phyloP scores from a whole-genome alignment of 148 eudicot species.

The Euryodendron excelsum region DNA sequence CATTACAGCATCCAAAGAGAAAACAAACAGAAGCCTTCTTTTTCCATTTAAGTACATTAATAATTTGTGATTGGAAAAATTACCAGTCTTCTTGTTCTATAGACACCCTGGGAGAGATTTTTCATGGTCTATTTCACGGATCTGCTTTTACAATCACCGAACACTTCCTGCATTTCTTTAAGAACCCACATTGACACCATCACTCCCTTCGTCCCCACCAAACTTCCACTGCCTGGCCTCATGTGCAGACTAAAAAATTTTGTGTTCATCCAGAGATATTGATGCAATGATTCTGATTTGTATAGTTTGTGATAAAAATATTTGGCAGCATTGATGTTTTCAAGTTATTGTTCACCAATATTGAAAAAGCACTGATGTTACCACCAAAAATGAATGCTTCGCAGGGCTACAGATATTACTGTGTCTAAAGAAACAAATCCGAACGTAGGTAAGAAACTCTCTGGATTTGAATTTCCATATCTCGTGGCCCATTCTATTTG shows the following conservation, averaged over 20 bases:
- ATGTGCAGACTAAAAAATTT: not conserved
- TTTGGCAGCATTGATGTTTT: not conserved
- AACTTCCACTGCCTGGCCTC: not conserved
- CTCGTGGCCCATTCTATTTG: not conserved
- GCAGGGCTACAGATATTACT: slow-evolving; percentile 32
- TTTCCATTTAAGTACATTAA: not conserved
- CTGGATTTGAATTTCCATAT: slow-evolving; percentile 4
- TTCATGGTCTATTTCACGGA: not conserved
- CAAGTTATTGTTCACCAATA: not conserved
- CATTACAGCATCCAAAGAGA: not conserved
- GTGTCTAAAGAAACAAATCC: slow-evolving; percentile 28
- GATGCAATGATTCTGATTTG: not conserved
- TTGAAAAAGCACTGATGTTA: not conserved
- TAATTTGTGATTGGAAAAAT: not conserved
- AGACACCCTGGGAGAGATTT: not conserved
- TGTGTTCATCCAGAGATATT: not conserved
- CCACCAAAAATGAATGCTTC: not conserved
- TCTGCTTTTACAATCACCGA: not conserved
- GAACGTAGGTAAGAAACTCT: slow-evolving; percentile 19
- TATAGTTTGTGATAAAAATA: not conserved
- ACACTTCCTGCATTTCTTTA: not conserved
- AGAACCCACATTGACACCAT: not conserved
- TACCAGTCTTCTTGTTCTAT: not conserved
- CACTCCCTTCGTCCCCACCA: no score
- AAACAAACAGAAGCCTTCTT: not conserved